Evolutionary conservation across 2,329 filamentous ascomycete species (phyloP).

Genomic region (Cucurbitaria berberidis): DNA sequence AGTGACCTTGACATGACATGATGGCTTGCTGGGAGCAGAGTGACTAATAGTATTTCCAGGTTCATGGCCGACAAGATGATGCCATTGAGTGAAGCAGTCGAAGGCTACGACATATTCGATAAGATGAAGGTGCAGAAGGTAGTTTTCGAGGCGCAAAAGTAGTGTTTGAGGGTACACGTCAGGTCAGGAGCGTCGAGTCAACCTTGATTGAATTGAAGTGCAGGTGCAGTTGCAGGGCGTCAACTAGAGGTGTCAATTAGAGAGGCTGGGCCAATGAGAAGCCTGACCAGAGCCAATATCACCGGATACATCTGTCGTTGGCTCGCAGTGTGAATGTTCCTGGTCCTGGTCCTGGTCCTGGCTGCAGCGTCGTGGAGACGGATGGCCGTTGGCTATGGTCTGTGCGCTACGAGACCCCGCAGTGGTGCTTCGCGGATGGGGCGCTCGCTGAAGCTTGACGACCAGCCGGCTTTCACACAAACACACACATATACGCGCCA

Average conservation of each 20-base stretch:
- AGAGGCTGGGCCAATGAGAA: background rate
- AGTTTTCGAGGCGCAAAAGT: conserved; percentile 55
- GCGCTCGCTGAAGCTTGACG: conserved; percentile 17
- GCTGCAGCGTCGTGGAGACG: conserved; percentile 13
- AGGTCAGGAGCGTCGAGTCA: conserved; percentile 1
- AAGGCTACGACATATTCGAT: conserved; percentile 61
- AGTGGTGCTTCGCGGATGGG: conserved; percentile 16
- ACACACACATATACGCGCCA: too few relatives aligned
- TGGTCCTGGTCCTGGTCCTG: conserved; percentile 3
- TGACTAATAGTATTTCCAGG: conserved; percentile 26
- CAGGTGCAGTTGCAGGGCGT: too few relatives aligned
- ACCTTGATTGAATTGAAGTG: too few relatives aligned
- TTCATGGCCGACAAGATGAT: conserved; percentile 63
- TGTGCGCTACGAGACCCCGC: conserved; percentile 26
- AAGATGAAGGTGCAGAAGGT: conserved; percentile 61
- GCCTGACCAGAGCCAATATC: background rate
- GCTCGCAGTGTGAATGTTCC: background rate
- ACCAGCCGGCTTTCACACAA: conserved; percentile 10
- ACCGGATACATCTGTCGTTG: background rate
- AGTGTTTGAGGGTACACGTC: conserved; percentile 5
- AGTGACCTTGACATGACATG: conserved; percentile 22
- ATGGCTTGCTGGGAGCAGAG: background rate
- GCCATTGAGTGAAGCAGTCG: conserved; percentile 57
- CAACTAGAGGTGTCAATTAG: background rate
- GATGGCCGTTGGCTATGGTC: conserved; percentile 7